These are phyloP conservation scores for Marchantia polymorpha DNA, from an alignment of 225 moss, liverwort and hornwort genomes.

Conservation along the genomic window DNA sequence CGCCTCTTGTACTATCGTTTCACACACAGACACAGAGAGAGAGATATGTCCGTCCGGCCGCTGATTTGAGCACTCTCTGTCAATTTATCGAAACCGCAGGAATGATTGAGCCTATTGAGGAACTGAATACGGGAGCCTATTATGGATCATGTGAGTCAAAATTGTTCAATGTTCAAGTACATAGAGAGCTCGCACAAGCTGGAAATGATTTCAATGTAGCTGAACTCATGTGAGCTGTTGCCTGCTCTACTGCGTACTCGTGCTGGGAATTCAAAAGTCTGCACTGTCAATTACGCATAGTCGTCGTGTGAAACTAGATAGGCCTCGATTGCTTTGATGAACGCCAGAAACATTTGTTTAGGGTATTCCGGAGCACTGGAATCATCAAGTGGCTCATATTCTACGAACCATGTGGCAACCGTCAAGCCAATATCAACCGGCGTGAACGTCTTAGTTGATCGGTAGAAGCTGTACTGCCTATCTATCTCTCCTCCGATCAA, in stretches of 20 bases:
- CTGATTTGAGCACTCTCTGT: background rate
- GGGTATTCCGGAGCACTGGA: conserved; percentile 12
- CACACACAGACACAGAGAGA: too few relatives aligned
- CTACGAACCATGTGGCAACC: conserved; percentile 18
- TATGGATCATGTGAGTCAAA: background rate
- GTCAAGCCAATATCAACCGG: conserved; percentile 4
- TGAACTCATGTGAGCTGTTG: background rate
- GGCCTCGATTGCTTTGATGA: conserved; percentile 13
- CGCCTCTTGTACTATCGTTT: too few relatives aligned
- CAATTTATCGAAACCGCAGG: background rate
- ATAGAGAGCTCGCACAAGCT: background rate
- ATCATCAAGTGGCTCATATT: conserved; percentile 19
- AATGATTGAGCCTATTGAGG: background rate
- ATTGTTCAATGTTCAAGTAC: background rate
- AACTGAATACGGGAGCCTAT: too few relatives aligned
- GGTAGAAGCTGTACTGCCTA: conserved; percentile 20
- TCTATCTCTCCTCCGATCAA: conserved; percentile 23
- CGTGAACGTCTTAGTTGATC: conserved; percentile 14
- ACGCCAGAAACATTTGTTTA: conserved; percentile 17
- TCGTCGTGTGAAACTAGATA: conserved; percentile 25
- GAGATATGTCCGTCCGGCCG: background rate
- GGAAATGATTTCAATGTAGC: background rate
- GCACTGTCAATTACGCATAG: conserved; percentile 4
- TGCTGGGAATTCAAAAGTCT: background rate
- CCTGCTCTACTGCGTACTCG: background rate